Evolutionary conservation across 306 rosid species (phyloP).

Genomic region (Carpinus viminea): DNA sequence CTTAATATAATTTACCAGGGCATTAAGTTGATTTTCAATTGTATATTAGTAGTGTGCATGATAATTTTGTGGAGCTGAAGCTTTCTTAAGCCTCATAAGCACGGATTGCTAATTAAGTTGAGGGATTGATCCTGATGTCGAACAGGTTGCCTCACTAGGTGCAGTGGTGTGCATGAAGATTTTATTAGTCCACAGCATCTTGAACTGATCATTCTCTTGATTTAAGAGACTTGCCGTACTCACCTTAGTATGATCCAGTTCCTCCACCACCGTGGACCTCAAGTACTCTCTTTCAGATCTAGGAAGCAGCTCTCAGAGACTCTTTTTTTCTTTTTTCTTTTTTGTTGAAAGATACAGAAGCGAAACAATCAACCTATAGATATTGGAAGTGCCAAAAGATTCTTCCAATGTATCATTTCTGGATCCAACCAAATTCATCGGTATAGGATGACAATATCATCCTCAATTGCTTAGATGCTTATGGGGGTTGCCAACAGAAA

Average conservation of each 20-base stretch:
- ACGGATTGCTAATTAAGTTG: not conserved
- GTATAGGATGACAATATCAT: not conserved
- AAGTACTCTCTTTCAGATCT: too few relatives aligned
- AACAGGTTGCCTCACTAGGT: slow-evolving; percentile 4
- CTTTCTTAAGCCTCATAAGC: not conserved
- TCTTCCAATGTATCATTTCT: too few relatives aligned
- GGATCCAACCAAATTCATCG: too few relatives aligned
- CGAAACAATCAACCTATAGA: too few relatives aligned
- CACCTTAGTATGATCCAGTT: not conserved
- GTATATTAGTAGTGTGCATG: not conserved
- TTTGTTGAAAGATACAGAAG: too few relatives aligned
- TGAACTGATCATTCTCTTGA: not conserved
- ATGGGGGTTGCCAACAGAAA: not conserved
- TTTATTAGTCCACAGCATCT: not conserved
- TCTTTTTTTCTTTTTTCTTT: too few relatives aligned
- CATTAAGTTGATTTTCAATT: not conserved
- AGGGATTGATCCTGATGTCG: not conserved
- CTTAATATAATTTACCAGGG: not conserved
- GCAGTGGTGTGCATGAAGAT: not conserved
- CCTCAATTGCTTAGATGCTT: not conserved
- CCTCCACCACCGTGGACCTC: too few relatives aligned
- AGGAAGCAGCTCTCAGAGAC: too few relatives aligned
- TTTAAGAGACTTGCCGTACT: not conserved
- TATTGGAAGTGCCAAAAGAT: too few relatives aligned
- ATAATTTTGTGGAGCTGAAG: not conserved